Base-by-base conservation (phyloP, 2,329 filamentous ascomycete species). In the Pseudovirgaria hyperparasitica region DNA sequence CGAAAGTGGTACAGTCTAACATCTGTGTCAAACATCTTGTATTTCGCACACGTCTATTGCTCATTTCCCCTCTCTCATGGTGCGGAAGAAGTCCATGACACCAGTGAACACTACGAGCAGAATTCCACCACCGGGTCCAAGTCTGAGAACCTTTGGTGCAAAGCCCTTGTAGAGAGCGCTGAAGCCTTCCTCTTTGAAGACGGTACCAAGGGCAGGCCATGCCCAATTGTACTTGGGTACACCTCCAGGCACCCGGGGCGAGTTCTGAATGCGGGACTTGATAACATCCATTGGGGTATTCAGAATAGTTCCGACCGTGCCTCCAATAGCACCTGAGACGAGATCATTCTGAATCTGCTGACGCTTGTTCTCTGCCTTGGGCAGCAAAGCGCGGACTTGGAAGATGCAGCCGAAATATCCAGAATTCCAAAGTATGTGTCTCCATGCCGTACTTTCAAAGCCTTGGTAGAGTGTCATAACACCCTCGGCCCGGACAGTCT, bases 331-430 rank as follows among this genome's bases (percentile, higher is more conserved):
- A 53, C 90, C 90, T 12, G 85, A 85, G 30, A 92, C 60, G 39
- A 98, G 61, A 47, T 98, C 86, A 52, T 93, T 94, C 32, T 70
- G 60, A 58, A 92, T 81, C 60, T 94, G 77, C 28, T 70, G 67
- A 39, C 67, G 67, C 69, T 93, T 92, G 56, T 72, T 78, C 30
- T 79, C 72, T n/a, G 78, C 75, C 50, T 73, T 69, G 35, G 90
- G 90, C 24, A 98, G 60, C 40, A 94, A 64, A 34, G 73, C 70
- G 51, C 86, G 80, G 36, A 96, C 82, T 62, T 98, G 90, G 74
- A 92, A 93, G 55, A 98, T 98, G 60, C 85, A 92, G 48, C 90
- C 90, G 55, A 98, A 98, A 70, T 93, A 94, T 32, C 86, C 87
- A 9, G 81, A 74, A 59, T 94, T 94, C 86, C 86, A 94, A 34